These are phyloP conservation scores for Micractinium sp. DNA, from an alignment of 139 green algal species.

Conservation along the genomic window DNA sequence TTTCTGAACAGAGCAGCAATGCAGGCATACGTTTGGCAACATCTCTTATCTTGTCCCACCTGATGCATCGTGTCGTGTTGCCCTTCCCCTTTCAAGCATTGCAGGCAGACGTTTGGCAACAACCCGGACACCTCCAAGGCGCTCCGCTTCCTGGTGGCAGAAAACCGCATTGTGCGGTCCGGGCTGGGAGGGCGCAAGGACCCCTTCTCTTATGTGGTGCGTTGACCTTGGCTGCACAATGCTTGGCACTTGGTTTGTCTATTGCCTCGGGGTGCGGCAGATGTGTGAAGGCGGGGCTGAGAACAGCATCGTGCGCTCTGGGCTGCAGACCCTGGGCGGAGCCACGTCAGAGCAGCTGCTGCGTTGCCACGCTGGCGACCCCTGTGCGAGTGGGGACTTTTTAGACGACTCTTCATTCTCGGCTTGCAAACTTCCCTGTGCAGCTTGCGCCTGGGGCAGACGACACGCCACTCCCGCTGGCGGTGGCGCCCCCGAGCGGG, in stretches of 20 bases:
- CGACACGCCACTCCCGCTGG: neutral
- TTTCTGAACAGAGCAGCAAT: no score
- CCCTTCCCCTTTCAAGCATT: neutral
- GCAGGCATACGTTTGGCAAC: no score
- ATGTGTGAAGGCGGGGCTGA: neutral
- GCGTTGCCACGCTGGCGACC: no score
- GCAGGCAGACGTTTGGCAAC: constrained; percentile 56
- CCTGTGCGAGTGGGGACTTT: no score
- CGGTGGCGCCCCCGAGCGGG: no score
- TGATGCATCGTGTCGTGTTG: no score
- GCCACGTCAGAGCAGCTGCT: no score
- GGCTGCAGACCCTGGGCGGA: no score
- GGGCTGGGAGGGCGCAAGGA: constrained; percentile 54
- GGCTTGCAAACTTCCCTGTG: no score
- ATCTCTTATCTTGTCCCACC: neutral
- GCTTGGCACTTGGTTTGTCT: neutral
- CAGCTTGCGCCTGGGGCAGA: neutral
- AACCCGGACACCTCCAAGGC: constrained; percentile 68
- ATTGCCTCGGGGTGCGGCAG: no score
- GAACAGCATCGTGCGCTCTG: no score
- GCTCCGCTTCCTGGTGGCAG: constrained; percentile 52
- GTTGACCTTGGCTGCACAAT: neutral
- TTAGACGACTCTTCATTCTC: no score
- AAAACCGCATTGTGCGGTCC: constrained; percentile 40
- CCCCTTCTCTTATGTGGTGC: constrained; percentile 50